Evolutionary conservation across 2,329 filamentous ascomycete species (phyloP).

Genomic region (Domatiomyces globalis): DNA sequence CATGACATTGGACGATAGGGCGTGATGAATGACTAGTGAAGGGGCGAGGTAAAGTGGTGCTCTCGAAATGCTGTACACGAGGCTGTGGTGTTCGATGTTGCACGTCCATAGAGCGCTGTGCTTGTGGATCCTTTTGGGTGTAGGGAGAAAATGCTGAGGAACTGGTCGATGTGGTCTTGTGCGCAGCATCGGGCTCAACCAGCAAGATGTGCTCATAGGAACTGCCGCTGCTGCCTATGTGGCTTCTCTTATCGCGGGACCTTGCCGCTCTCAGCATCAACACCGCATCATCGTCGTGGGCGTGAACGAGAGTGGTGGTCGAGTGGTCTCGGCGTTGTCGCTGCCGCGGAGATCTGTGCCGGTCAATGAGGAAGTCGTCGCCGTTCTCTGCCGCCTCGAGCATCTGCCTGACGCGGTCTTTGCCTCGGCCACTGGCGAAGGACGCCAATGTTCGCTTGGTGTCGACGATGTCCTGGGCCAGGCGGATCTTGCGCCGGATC

Average conservation of each 20-base stretch:
- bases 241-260: not conserved
- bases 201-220: not conserved
- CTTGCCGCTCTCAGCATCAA: conserved; percentile 1
- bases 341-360: conserved; percentile 12
- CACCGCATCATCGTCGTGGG: conserved; percentile 12
- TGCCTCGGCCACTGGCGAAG: conserved; percentile 19
- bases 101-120: not conserved
- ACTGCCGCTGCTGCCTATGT: not conserved
- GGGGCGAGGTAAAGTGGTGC: not conserved
- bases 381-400: conserved; percentile 32
- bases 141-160: not conserved
- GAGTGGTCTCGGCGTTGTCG: not conserved
- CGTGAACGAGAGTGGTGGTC: conserved; percentile 4
- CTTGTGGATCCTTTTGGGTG: not conserved
- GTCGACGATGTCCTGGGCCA: conserved; percentile 31
- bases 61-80: not conserved
- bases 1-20: no score
- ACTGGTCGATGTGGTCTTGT: not conserved
- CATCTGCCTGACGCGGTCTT: conserved; percentile 26
- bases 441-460: conserved; percentile 31
- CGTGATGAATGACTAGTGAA: no score
- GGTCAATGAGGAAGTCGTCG: conserved; percentile 29
- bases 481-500: conserved; percentile 26
- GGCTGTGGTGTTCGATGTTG: not conserved
- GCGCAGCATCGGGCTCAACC: no score